These are phyloP conservation scores for Penicillium sumatraense DNA, from an alignment of 2,329 filamentous ascomycete genomes.

Conservation along the genomic window DNA sequence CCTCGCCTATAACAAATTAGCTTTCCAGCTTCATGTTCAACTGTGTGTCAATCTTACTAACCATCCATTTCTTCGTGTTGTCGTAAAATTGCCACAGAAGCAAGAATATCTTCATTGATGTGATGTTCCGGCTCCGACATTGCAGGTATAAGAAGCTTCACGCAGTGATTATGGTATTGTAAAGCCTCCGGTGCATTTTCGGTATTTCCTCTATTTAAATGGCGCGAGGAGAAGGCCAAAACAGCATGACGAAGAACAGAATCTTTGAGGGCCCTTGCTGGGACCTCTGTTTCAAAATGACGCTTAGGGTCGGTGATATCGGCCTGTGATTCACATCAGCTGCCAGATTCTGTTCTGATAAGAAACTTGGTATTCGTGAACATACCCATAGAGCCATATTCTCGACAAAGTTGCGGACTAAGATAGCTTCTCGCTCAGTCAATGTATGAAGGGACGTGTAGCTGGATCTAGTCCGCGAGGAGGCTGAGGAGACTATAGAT, in stretches of 20 bases:
- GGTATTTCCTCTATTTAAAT: slow-evolving; percentile 31
- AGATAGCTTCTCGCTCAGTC: slow-evolving; percentile 24
- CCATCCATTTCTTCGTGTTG: slow-evolving; percentile 42
- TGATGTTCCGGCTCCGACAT: slow-evolving; percentile 31
- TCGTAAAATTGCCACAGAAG: slow-evolving; percentile 38
- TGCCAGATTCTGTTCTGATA: not conserved
- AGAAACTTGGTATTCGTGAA: not conserved
- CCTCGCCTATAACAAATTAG: slow-evolving; percentile 24
- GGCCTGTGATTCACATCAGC: slow-evolving; percentile 15
- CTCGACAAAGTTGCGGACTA: slow-evolving; percentile 37
- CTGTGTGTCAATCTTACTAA: not conserved
- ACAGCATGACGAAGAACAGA: slow-evolving; percentile 38
- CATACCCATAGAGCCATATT: slow-evolving; percentile 40
- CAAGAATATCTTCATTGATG: slow-evolving; percentile 36
- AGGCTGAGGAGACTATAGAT: slow-evolving; percentile 9
- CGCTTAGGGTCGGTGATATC: slow-evolving; percentile 38
- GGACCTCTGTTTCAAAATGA: slow-evolving; percentile 39
- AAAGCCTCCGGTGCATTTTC: slow-evolving; percentile 33
- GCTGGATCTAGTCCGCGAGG: not conserved
- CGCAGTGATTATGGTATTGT: slow-evolving; percentile 39
- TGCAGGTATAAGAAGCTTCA: slow-evolving; percentile 39
- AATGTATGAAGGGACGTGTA: slow-evolving; percentile 10
- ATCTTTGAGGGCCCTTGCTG: slow-evolving; percentile 33
- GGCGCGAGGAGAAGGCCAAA: slow-evolving; percentile 40
- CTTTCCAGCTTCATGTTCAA: not conserved